Evolutionary conservation across 495 filamentous ascomycete genomes (phyloP), one percentile per base, ranked within the genome.

Genomic region (Glarea lozoyensis): DNA sequence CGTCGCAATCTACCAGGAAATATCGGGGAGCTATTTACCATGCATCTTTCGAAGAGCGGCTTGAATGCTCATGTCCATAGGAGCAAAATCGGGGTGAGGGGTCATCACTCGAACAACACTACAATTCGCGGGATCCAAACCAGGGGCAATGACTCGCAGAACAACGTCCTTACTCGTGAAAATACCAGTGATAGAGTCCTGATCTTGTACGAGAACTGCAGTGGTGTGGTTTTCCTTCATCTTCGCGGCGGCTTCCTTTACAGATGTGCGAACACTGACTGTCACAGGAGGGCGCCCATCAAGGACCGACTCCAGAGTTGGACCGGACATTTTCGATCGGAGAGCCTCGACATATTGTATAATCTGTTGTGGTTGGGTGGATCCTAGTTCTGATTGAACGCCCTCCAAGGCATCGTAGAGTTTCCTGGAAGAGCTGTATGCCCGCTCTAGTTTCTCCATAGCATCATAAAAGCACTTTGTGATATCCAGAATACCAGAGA

Each of bases 401-500:
- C 92, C 92, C 61, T 98, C 93, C 49, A 98, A 69, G 24, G 92
- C 92, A 69, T 96, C 92, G 59, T 98, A 97, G 10, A 98, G 73
- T 60, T 95, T 92, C 34, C 90, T 74, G 12, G 93, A 97, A 29
- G 93, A 97, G 57, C 85, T 84, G 62, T 98, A 98, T 15, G 92
- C 93, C 36, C 92, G 80, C 63, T 98, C 92, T 45, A 98, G 63
- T 66, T 98, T 98, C 69, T 98, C 92, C 92, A 98, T 98, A 31
- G 92, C 92, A 68, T 98, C 92, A 61, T 98, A 98, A 66, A 98
- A 98, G 67, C 92, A 98, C 65, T 97, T 98, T 20, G 92, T 98
- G 57, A 98, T 98, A 69, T 98, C 92, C 34, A 98, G 72, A 48
- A 98, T 88, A 66, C 92, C 92, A 13, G 90, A 95, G 44, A 98